Evolutionary conservation across 2,329 filamentous ascomycete species (phyloP).

Genomic region (Sporothrix inflata): DNA sequence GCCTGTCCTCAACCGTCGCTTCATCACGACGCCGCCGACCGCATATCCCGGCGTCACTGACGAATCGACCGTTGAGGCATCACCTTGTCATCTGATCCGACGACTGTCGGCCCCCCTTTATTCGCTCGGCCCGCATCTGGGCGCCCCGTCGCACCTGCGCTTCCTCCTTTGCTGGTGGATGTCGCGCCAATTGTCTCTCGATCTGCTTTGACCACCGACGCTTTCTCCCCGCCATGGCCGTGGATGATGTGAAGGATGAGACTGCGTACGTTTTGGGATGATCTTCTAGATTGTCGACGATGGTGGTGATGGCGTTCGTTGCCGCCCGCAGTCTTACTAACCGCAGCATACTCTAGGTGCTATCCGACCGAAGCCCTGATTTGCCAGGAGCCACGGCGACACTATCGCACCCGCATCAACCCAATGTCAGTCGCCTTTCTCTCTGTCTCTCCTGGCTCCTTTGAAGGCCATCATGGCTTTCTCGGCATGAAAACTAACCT

Average conservation of each 20-base stretch:
- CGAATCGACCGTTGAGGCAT: not conserved
- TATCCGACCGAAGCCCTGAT: conserved; percentile 69
- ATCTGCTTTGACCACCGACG: conserved; percentile 33
- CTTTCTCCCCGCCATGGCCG: conserved; percentile 49
- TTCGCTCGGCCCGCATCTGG: not conserved
- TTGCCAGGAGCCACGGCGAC: conserved; percentile 62
- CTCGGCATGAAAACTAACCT: conserved; percentile 22
- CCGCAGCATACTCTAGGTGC: conserved; percentile 50
- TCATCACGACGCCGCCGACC: not conserved
- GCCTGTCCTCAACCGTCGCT: not conserved
- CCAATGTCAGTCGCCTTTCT: conserved; percentile 56
- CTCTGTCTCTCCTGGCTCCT: not conserved
- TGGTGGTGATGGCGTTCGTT: not conserved
- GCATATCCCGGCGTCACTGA: not conserved
- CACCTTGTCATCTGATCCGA: not conserved
- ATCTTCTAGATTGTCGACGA: not conserved
- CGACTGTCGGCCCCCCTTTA: not conserved
- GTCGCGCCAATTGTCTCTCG: not conserved
- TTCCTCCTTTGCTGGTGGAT: conserved; percentile 13
- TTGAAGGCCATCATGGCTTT: too few relatives aligned
- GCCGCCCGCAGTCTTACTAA: conserved; percentile 21
- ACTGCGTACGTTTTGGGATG: conserved; percentile 49
- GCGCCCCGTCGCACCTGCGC: not conserved
- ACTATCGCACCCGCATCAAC: conserved; percentile 68
- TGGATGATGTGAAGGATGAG: conserved; percentile 51